A percentile compares a stretch with the other conserved stretches of the same genome.
Evolutionary conservation across 2,329 filamentous ascomycete species (phyloP).

Genomic region (Monilinia polystroma): DNA sequence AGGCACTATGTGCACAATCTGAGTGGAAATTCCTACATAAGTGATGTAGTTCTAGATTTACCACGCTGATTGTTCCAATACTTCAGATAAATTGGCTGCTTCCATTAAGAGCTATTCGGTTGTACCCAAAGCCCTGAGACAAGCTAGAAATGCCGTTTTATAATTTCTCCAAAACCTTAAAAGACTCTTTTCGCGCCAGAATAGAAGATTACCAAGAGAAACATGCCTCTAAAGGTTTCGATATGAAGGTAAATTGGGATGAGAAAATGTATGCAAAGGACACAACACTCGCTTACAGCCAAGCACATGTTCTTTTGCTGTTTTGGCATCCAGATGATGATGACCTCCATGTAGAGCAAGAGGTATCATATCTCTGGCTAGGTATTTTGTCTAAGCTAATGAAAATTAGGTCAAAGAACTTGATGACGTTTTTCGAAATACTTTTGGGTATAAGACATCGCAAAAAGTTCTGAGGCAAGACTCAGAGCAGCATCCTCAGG

Average conservation of each 20-base stretch:
- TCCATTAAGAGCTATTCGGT: not conserved
- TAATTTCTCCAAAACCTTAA: not conserved
- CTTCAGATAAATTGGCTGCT: not conserved
- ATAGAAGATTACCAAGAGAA: conserved; percentile 3
- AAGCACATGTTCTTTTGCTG: conserved; percentile 14
- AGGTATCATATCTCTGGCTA: not conserved
- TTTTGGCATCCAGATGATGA: conserved; percentile 17
- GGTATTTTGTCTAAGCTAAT: too few species aligned
- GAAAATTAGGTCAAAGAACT: conserved; percentile 4
- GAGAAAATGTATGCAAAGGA: conserved; percentile 5
- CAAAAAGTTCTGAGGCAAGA: conserved; percentile 9
- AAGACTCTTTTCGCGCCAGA: too few species aligned
- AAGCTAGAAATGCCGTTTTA: not conserved
- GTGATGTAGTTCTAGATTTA: not conserved
- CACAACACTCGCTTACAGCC: not conserved
- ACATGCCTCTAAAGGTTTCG: conserved; percentile 4
- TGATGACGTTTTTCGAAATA: not conserved
- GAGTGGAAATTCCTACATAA: not conserved
- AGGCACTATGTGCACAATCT: not conserved
- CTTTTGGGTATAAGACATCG: conserved; percentile 10
- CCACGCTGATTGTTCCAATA: not conserved
- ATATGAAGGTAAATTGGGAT: conserved; percentile 7
- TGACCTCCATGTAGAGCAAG: conserved; percentile 13
- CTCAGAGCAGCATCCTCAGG: not conserved
- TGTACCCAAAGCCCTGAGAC: not conserved